Evolutionary conservation across 805 yeast genomes (phyloP), one percentile per base, ranked within the genome.

Genomic region (Metschnikowia baotianmanensis): DNA sequence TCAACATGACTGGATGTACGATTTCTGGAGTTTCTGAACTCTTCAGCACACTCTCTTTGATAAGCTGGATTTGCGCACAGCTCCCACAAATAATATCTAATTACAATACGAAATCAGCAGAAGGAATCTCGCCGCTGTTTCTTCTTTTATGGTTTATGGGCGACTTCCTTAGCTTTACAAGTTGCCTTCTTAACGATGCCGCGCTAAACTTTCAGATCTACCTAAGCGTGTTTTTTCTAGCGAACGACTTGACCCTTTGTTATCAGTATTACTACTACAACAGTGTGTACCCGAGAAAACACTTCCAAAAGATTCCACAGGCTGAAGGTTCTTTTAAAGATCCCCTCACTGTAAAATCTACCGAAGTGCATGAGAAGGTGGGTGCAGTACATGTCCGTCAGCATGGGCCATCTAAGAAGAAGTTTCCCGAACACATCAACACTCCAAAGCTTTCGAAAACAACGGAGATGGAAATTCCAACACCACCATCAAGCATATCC

Each of bases 221-320:
- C 44, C 56, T 68, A 36, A 67, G 72, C 43, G 34, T 68, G 19
- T 69, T 65, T 52, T 69, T 69, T 45, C 37, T 69, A 36, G 62
- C 72, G 42, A 84, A 86, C 46, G 97, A 90, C 61, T 39, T 74
- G 18, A 66, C 86, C 9, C 67, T 90, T 21, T 71, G 81, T 34
- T 69, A 74, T 4, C 97, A 90, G 59, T 89, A 73, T 58, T 76
- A 78, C 61, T 80, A 86, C 61, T 90, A 88, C 60, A 67, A 76
- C n/a, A 49, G 52, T 36, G 58, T 72, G 19, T 73, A 67, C 41
- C 64, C 68, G 3, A 44, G 57, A 15, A 53, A 45, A 15, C 24
- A 34, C 9, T 27, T 32, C 22, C 27, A 25, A 1, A 13, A 2
- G 2, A 22, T 31, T 15, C 7, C 34, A 9, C 38, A 25, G 6